phyloP scores from a whole-genome alignment of 2,329 filamentous ascomycete species.

The Penicillium polonicum region DNA sequence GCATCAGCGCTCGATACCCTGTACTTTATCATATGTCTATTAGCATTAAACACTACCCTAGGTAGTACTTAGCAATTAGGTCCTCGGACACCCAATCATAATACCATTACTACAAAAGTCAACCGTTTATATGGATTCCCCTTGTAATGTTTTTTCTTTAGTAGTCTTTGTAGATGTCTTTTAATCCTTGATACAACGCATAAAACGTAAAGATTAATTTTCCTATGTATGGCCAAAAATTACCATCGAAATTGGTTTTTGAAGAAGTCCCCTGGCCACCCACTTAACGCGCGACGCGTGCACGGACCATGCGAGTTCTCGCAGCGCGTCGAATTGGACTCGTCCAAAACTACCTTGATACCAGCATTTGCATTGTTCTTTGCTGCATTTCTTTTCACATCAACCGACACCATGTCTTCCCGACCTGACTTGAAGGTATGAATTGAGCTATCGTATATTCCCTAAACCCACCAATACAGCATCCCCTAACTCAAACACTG shows the following conservation, averaged over 20 bases:
- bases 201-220: background rate
- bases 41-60: constrained; percentile 11
- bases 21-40: constrained; percentile 19
- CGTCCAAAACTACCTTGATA: constrained; percentile 11
- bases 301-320: constrained; percentile 32
- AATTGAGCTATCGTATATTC: background rate
- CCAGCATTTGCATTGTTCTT: constrained; percentile 10
- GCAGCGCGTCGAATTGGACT: constrained; percentile 27
- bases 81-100: constrained; percentile 17
- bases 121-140: background rate
- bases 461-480: background rate
- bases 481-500: constrained; percentile 8
- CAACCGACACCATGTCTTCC: constrained; percentile 60
- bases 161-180: background rate
- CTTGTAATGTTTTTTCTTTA: background rate
- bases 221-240: background rate
- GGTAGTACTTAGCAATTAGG: constrained; percentile 20
- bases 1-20: constrained; percentile 31
- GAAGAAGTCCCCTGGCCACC: background rate
- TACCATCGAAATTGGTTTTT: background rate
- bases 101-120: background rate
- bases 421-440: constrained; percentile 69
- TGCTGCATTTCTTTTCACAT: constrained; percentile 13
- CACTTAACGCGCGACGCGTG: constrained; percentile 35
- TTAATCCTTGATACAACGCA: background rate